These are phyloP conservation scores for Hyparrhenia diplandra DNA, from an alignment of 176 grass and related monocot genomes.

Conservation along the genomic window DNA sequence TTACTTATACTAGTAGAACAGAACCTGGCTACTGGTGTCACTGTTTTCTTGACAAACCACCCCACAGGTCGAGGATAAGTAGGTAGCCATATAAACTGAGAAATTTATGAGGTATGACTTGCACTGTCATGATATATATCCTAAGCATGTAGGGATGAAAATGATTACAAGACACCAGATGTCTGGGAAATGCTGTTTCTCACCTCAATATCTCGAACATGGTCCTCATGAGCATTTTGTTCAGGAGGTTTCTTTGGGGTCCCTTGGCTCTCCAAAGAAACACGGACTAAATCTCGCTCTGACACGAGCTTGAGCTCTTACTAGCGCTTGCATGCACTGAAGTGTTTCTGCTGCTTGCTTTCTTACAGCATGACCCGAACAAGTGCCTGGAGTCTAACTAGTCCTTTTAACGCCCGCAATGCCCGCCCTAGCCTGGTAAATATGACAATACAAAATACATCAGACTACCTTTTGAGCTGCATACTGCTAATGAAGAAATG, in stretches of 20 bases:
- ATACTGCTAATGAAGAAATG: not conserved
- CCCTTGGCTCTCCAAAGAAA: constrained; percentile 85
- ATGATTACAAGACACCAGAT: not conserved
- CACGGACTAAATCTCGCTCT: constrained; percentile 79
- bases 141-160: not conserved
- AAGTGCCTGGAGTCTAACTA: constrained; percentile 94
- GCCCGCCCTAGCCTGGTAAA: constrained; percentile 84
- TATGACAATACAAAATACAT: too few species aligned
- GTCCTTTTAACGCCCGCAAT: constrained; percentile 83
- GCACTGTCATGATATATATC: not conserved
- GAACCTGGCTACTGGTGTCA: not conserved
- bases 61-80: not conserved
- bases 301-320: constrained; percentile 95
- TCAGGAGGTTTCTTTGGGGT: constrained; percentile 55
- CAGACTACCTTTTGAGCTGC: not conserved
- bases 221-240: constrained; percentile 20
- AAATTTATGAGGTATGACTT: not conserved
- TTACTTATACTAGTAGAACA: not conserved
- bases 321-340: constrained; percentile 93
- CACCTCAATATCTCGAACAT: constrained; percentile 78
- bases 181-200: constrained; percentile 1
- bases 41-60: not conserved
- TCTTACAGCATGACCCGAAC: constrained; percentile 96
- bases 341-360: constrained; percentile 98
- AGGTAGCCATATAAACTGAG: not conserved